Evolutionary conservation across 176 grass and related monocot genomes (phyloP).

Genomic region (Avena sativa): DNA sequence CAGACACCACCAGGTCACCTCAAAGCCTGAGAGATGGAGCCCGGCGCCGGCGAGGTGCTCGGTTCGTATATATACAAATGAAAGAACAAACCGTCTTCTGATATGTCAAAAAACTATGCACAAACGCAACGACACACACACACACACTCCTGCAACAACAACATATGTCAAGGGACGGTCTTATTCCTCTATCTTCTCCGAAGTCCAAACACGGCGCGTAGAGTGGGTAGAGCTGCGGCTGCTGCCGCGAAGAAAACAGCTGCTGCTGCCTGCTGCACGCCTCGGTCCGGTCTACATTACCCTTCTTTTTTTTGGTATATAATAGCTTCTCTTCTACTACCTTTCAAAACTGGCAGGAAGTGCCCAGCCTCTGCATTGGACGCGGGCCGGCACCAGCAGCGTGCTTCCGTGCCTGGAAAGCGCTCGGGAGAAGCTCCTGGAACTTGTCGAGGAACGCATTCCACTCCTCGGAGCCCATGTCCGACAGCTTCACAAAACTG

Average conservation of each 20-base stretch:
- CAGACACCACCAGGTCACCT: constrained; percentile 34
- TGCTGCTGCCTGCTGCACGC: constrained; percentile 15
- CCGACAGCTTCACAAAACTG: constrained; percentile 84
- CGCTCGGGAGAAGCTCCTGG: constrained; percentile 71
- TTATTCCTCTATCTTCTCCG: constrained; percentile 45
- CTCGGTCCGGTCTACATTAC: constrained; percentile 42
- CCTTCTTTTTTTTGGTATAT: constrained; percentile 24
- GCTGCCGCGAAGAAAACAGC: constrained; percentile 6
- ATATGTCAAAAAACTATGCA: constrained; percentile 57
- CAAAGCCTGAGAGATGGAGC: constrained; percentile 1
- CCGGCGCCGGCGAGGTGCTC: constrained; percentile 32
- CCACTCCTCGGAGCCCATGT: constrained; percentile 79
- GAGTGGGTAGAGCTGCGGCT: neutral
- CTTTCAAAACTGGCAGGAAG: constrained; percentile 95
- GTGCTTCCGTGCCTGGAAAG: constrained; percentile 62
- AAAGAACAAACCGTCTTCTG: constrained; percentile 41
- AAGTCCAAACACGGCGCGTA: constrained; percentile 43
- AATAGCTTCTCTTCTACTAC: constrained; percentile 32
- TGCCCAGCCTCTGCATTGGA: constrained; percentile 77
- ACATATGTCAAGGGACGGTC: constrained; percentile 33
- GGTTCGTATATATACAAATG: constrained; percentile 42
- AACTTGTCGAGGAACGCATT: constrained; percentile 77
- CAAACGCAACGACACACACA: constrained; percentile 36
- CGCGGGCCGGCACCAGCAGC: constrained; percentile 34
- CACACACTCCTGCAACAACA: constrained; percentile 21